Conservation (phyloP, 805 yeast species). For the Candida caryicola region DNA sequence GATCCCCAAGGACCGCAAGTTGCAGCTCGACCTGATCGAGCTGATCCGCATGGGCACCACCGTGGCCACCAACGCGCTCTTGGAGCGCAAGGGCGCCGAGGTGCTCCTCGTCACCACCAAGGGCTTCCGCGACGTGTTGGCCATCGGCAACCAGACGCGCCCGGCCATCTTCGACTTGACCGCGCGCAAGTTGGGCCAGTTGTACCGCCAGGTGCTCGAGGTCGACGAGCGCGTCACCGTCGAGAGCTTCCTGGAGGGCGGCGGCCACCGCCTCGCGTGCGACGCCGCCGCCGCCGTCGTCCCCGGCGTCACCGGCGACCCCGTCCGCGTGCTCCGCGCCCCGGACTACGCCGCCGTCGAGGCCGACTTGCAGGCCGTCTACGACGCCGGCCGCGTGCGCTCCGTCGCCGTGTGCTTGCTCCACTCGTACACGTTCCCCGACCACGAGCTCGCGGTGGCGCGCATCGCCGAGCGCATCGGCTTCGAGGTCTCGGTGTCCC, state of each 20-base stretch:
- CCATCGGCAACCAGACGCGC: slow-evolving; percentile 88
- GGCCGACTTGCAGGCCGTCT: slow-evolving; percentile 24
- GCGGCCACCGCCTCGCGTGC: slow-evolving; percentile 30
- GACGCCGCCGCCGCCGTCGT: slow-evolving; percentile 26
- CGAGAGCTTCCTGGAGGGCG: slow-evolving; percentile 72
- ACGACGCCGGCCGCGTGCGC: slow-evolving; percentile 20
- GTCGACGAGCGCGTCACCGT: slow-evolving; percentile 88
- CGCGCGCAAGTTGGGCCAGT: slow-evolving; percentile 64
- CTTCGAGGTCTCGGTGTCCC: slow-evolving; percentile 39
- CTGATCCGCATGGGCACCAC: slow-evolving; percentile 90
- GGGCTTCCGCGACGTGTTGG: slow-evolving; percentile 80
- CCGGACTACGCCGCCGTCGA: slow-evolving; percentile 28
- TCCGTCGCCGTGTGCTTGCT: slow-evolving; percentile 38
- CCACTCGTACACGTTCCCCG: slow-evolving; percentile 41
- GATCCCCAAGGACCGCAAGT: slow-evolving; percentile 54
- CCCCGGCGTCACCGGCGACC: slow-evolving; percentile 35
- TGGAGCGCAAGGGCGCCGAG: slow-evolving; percentile 88
- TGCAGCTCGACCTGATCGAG: slow-evolving; percentile 63
- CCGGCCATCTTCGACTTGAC: slow-evolving; percentile 86
- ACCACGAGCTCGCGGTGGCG: slow-evolving; percentile 36
- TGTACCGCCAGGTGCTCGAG: slow-evolving; percentile 77
- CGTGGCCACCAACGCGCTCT: slow-evolving; percentile 90
- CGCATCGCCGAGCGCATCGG: slow-evolving; percentile 35
- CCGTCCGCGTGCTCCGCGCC: slow-evolving; percentile 26
- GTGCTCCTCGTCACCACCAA: slow-evolving; percentile 84